Base-by-base conservation (phyloP, 2,329 filamentous ascomycete genomes). In the Teratosphaeria zuluensis region DNA sequence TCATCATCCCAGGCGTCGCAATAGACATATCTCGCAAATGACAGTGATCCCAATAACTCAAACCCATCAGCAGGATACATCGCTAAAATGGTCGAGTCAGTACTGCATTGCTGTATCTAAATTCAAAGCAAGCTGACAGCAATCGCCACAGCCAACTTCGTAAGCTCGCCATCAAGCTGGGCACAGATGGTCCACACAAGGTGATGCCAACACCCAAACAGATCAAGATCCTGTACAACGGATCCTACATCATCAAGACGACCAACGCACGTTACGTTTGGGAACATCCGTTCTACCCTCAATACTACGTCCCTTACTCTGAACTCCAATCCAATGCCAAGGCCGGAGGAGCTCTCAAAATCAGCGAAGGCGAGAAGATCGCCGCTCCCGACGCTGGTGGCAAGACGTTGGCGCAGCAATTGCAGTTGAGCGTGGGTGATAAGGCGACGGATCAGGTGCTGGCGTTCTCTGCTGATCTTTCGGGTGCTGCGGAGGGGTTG, bases 251-350 rank as follows among this genome's bases (percentile, higher is more conserved):
- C 52, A 61, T 69, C 59, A 64, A 68, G 51, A 74, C 71, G 9
- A 73, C 69, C 11, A 54, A 59, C 24, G 70, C 72, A 14, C 35
- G 63, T 16, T 70, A 68, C 60, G 72, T 74, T 19, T 75, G 72
- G 72, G 72, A 75, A 63, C 78, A 82, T 60, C 72, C 75, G 1
- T 75, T 69, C 57, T 82, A 80, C 64, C 64, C 66, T 1, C 65
- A 61, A 30, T 76, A 69, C 61, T 73, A 72, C 64, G 54, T 73
- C 8, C 69, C 70, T 2, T 31, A 38, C 28, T 48, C 48, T 3
- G 64, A 66, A 8, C 58, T 69, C 30, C 30, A 55, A 6, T 31
- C 21, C 4, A 53, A 28, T 51, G 53, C 9, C 59, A 61, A 61
- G 51, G 16, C 56, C 11, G 30, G 54, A 32, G 35, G 42, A 51